phyloP scores from a whole-genome alignment of 192 early-diverging fungal genomes.

The Coemansia pectinata region DNA sequence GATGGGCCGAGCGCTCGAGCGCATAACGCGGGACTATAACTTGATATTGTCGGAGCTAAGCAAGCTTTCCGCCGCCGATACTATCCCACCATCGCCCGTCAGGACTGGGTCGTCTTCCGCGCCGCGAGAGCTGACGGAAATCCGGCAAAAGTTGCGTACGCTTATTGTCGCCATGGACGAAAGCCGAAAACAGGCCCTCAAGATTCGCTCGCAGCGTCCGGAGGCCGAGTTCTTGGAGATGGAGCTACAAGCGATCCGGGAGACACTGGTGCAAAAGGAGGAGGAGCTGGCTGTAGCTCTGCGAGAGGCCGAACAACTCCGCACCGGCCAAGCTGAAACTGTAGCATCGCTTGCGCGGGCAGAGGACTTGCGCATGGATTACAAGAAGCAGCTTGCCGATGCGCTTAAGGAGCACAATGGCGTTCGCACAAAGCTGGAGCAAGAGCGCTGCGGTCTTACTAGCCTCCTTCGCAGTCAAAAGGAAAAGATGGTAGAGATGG shows the following conservation, averaged over 20 bases:
- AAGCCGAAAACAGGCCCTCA: constrained; percentile 38
- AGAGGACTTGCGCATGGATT: constrained; percentile 3
- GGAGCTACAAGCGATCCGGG: constrained; percentile 44
- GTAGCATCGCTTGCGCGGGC: background rate
- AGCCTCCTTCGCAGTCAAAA: background rate
- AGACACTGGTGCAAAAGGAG: constrained; percentile 42
- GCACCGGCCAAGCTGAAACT: constrained; percentile 7
- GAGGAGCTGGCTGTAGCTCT: constrained; percentile 30
- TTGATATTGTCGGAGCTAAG: constrained; percentile 26
- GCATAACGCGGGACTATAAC: constrained; percentile 38
- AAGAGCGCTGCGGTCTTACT: constrained; percentile 1
- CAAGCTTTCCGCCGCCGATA: constrained; percentile 38
- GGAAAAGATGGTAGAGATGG: background rate
- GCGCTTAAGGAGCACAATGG: background rate
- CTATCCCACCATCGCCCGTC: constrained; percentile 40
- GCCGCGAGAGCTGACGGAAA: constrained; percentile 39
- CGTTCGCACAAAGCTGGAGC: constrained; percentile 9
- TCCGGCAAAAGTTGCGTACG: constrained; percentile 45
- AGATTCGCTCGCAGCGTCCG: constrained; percentile 49
- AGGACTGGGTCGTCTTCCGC: constrained; percentile 7
- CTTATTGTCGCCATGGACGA: constrained; percentile 42
- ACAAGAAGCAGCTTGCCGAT: constrained; percentile 12
- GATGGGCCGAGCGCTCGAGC: constrained; percentile 32
- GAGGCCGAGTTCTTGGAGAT: constrained; percentile 53
- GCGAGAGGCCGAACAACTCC: constrained; percentile 38